phyloP scores from a whole-genome alignment of 768 basidiomycete genomes.

The Fistulinella prunicolor region DNA sequence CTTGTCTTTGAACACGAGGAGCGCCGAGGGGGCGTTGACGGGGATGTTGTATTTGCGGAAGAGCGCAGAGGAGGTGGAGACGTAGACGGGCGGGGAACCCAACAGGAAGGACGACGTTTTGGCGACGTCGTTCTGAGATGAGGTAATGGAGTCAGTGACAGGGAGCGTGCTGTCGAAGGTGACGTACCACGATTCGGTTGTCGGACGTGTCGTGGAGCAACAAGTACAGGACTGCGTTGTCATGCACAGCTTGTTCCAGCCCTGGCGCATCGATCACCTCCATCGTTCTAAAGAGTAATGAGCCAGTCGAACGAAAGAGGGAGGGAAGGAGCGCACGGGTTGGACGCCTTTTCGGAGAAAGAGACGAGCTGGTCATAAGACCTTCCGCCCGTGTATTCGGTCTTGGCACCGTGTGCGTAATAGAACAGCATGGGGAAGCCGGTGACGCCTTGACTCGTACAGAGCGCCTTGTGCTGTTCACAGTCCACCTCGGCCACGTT shows the following conservation, averaged over 20 bases:
- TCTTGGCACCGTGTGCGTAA: conserved; percentile 55
- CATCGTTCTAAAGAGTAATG: conserved; percentile 14
- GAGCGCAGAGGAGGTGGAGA: conserved; percentile 34
- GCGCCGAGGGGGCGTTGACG: conserved; percentile 47
- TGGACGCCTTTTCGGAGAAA: conserved; percentile 74
- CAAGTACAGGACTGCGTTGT: conserved; percentile 37
- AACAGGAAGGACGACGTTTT: conserved; percentile 52
- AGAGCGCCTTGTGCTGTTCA: conserved; percentile 67
- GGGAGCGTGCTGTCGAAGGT: not conserved
- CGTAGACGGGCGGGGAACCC: conserved; percentile 48
- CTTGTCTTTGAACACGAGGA: conserved; percentile 67
- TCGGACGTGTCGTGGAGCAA: conserved; percentile 46
- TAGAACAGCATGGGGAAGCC: conserved; percentile 86
- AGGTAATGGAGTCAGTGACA: not conserved
- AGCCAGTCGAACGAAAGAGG: not conserved
- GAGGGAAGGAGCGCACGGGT: conserved; percentile 49
- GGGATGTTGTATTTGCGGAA: conserved; percentile 37
- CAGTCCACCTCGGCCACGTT: conserved; percentile 89
- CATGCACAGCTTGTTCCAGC: conserved; percentile 9
- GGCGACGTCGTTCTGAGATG: conserved; percentile 49
- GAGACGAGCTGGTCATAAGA: conserved; percentile 65
- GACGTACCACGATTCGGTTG: conserved; percentile 32
- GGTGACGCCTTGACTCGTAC: conserved; percentile 59
- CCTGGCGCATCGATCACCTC: conserved; percentile 11
- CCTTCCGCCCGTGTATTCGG: conserved; percentile 75